Percentiles rank a stretch among this genome's conserved stretches.
These are phyloP conservation scores for Corchorus capsularis DNA, from an alignment of 345 rosid species.

Conservation along the genomic window DNA sequence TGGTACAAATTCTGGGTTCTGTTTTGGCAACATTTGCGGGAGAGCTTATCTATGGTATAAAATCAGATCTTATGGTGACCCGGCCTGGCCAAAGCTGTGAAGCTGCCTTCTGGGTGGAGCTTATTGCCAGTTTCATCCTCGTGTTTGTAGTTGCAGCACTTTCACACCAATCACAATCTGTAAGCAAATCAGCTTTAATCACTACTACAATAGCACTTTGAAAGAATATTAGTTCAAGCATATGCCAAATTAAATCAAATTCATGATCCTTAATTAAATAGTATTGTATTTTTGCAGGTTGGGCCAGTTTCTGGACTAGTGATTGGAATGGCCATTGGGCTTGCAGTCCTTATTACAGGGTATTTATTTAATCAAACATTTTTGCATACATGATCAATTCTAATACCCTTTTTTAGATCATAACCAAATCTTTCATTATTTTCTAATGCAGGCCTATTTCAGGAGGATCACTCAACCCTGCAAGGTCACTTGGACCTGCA, in stretches of 20 bases:
- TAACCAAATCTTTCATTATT: background rate
- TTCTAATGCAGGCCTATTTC: constrained; percentile 63
- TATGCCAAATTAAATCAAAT: background rate
- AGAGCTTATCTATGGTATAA: constrained; percentile 51
- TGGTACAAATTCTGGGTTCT: constrained; percentile 73
- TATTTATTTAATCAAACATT: background rate
- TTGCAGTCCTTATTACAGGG: constrained; percentile 87
- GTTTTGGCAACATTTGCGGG: constrained; percentile 60
- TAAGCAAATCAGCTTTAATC: constrained; percentile 28
- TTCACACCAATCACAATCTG: constrained; percentile 52
- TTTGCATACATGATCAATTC: background rate
- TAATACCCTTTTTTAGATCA: background rate
- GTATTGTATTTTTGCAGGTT: constrained; percentile 43
- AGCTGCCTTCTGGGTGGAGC: constrained; percentile 82
- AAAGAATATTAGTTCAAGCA: background rate
- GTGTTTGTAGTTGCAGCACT: constrained; percentile 67
- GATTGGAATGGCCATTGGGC: constrained; percentile 65
- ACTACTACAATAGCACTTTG: background rate
- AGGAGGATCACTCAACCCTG: constrained; percentile 95
- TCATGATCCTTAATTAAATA: background rate
- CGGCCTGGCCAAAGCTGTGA: constrained; percentile 49
- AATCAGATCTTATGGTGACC: constrained; percentile 58
- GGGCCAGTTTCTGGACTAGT: constrained; percentile 64
- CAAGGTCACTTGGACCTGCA: constrained; percentile 92
- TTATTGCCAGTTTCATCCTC: constrained; percentile 65